These are phyloP conservation scores for Cicer chorassanicum DNA, from an alignment of 306 rosid genomes.

Conservation along the genomic window DNA sequence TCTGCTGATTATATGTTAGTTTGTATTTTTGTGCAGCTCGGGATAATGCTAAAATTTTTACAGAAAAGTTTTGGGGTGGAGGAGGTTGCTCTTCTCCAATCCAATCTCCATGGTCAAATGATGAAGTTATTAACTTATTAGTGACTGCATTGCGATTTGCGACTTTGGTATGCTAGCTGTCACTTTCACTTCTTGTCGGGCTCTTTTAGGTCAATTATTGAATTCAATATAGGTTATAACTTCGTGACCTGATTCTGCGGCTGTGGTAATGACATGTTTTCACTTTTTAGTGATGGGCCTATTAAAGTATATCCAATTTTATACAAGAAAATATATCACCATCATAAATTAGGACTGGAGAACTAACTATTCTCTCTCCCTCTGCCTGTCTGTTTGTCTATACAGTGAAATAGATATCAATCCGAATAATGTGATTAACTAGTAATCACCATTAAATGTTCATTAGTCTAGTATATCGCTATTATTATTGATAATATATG, in stretches of 20 bases:
- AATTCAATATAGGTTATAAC: conserved; percentile 7
- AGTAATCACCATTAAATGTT: not conserved
- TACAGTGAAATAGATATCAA: conserved; percentile 1
- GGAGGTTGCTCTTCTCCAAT: conserved; percentile 2
- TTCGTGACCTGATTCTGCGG: not conserved
- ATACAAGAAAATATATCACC: not conserved
- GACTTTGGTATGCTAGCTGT: not conserved
- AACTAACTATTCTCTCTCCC: not conserved
- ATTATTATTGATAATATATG: not conserved
- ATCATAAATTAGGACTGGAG: not conserved
- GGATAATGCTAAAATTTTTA: not conserved
- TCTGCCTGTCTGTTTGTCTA: not conserved
- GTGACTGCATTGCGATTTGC: not conserved
- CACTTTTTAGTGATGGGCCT: not conserved
- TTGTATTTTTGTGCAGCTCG: not conserved
- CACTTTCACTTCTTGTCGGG: not conserved
- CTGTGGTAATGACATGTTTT: not conserved
- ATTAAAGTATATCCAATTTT: conserved; percentile 1
- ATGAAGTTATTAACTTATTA: not conserved
- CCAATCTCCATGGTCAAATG: not conserved
- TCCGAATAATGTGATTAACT: conserved; percentile 11
- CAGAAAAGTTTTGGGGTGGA: not conserved
- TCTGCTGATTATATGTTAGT: not conserved
- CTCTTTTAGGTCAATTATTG: conserved; percentile 7
- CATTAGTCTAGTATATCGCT: conserved; percentile 5